Evolutionary conservation across 169 alveolate species (phyloP).

Genomic region (Eimeria falciformis): DNA sequence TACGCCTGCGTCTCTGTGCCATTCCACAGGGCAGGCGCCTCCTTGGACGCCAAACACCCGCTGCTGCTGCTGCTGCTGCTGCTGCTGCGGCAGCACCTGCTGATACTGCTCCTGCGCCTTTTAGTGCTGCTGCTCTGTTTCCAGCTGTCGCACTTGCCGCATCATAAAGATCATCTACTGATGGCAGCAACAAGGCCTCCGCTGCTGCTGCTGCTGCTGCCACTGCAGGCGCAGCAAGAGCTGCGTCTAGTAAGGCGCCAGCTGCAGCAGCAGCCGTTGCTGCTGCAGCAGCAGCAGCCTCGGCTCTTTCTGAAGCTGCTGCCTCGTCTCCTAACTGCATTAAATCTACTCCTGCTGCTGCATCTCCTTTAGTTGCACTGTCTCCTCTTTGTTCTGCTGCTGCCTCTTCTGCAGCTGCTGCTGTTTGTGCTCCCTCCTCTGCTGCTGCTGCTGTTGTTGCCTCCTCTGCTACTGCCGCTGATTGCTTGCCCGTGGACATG

Average conservation of each 20-base stretch:
- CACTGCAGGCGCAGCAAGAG: slow-evolving; percentile 49
- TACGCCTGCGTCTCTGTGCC: slow-evolving; percentile 61
- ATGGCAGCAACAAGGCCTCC: slow-evolving; percentile 24
- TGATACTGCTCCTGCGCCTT: slow-evolving; percentile 43
- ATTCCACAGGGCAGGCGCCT: slow-evolving; percentile 26
- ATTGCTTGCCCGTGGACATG: background rate
- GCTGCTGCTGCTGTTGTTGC: background rate
- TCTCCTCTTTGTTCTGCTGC: background rate
- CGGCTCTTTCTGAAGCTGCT: slow-evolving; percentile 17
- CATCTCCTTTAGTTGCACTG: background rate
- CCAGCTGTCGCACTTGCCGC: background rate
- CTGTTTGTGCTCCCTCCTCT: background rate
- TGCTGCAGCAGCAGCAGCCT: slow-evolving; percentile 61
- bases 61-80: slow-evolving; percentile 61
- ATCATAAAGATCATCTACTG: background rate
- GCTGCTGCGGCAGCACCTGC: slow-evolving; percentile 19
- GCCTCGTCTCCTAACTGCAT: slow-evolving; percentile 9
- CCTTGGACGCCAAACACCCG: slow-evolving; percentile 16
- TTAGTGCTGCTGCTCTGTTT: background rate
- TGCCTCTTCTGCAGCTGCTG: background rate
- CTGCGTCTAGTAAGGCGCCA: slow-evolving; percentile 55
- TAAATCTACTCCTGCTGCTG: background rate
- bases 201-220: slow-evolving; percentile 69
- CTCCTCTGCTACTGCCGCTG: background rate
- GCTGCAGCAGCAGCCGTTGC: slow-evolving; percentile 66